A percentile compares a stretch with the other conserved stretches of the same genome.
These are phyloP conservation scores for Orbilia blumenaviensis DNA, from an alignment of 2,329 filamentous ascomycete genomes.

Conservation along the genomic window DNA sequence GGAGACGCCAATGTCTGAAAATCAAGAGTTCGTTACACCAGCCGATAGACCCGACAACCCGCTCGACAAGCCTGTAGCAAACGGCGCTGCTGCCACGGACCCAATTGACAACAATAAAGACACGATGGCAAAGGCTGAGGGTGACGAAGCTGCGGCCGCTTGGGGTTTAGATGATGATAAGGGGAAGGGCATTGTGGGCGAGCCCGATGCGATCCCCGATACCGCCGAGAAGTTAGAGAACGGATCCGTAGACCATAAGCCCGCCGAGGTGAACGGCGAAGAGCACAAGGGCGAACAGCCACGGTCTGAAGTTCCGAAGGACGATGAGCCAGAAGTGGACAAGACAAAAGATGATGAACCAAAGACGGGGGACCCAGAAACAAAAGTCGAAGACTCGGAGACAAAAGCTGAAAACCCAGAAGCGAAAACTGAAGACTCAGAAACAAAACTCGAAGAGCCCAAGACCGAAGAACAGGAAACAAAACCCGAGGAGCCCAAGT, in stretches of 20 bases:
- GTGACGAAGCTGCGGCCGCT: slow-evolving; percentile 40
- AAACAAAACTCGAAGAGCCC: too few species aligned
- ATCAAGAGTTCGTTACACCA: slow-evolving; percentile 37
- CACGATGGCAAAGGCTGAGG: slow-evolving; percentile 46
- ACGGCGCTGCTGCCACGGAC: slow-evolving; percentile 39
- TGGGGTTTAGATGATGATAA: slow-evolving; percentile 46
- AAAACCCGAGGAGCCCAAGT: too few species aligned
- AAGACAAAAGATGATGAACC: slow-evolving; percentile 12
- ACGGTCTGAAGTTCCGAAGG: not conserved
- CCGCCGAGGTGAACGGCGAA: slow-evolving; percentile 1
- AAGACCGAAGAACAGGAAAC: too few species aligned
- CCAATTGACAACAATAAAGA: slow-evolving; percentile 27
- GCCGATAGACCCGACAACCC: slow-evolving; percentile 51
- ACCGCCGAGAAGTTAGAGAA: slow-evolving; percentile 42
- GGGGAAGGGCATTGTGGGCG: slow-evolving; percentile 24
- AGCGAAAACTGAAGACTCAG: not conserved
- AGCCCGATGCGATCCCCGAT: slow-evolving; percentile 38
- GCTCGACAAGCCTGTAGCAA: slow-evolving; percentile 33
- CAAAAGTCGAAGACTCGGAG: not conserved
- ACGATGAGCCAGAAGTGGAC: slow-evolving; percentile 2
- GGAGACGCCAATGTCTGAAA: slow-evolving; percentile 41
- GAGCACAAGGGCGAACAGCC: not conserved
- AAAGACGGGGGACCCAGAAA: not conserved
- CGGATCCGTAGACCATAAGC: slow-evolving; percentile 4
- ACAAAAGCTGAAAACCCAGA: not conserved